A percentile compares a stretch with the other conserved stretches of the same genome.
phyloP scores from a whole-genome alignment of 768 basidiomycete species.

The Tricholoma sp. region DNA sequence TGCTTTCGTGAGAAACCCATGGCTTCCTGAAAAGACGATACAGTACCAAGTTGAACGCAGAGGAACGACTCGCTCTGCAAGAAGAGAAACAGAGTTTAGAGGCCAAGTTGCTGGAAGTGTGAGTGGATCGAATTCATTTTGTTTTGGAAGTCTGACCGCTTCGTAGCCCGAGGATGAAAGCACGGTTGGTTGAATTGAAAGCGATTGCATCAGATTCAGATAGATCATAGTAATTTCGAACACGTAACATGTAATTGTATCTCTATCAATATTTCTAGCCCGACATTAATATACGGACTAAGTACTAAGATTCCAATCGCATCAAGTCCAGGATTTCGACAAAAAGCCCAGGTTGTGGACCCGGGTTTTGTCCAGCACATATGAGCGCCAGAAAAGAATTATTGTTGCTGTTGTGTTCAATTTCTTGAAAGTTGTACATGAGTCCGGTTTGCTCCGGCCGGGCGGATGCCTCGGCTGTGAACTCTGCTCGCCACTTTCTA shows the following conservation, averaged over 20 bases:
- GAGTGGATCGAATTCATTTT: conserved; percentile 28
- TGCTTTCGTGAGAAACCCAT: background rate
- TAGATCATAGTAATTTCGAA: background rate
- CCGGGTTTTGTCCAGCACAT: too few relatives aligned
- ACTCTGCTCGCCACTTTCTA: too few relatives aligned
- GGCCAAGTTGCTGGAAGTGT: conserved; percentile 82
- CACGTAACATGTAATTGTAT: background rate
- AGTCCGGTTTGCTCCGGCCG: conserved; percentile 17
- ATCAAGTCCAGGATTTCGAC: too few relatives aligned
- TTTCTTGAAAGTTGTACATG: too few relatives aligned
- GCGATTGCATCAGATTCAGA: conserved; percentile 19
- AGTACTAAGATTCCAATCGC: too few relatives aligned
- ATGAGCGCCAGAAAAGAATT: too few relatives aligned
- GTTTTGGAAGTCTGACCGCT: conserved; percentile 3
- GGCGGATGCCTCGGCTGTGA: background rate
- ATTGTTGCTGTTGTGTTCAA: too few relatives aligned
- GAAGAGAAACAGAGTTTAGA: conserved; percentile 92
- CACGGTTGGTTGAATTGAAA: conserved; percentile 64
- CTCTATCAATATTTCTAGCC: too few relatives aligned
- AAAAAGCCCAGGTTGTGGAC: too few relatives aligned
- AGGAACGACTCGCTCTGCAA: conserved; percentile 84
- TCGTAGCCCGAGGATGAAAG: conserved; percentile 74
- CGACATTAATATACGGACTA: too few relatives aligned
- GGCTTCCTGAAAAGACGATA: conserved; percentile 2
- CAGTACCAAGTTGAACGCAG: conserved; percentile 86